Conservation (phyloP, 305 asterid genomes). For the Solanum hybrid region DNA sequence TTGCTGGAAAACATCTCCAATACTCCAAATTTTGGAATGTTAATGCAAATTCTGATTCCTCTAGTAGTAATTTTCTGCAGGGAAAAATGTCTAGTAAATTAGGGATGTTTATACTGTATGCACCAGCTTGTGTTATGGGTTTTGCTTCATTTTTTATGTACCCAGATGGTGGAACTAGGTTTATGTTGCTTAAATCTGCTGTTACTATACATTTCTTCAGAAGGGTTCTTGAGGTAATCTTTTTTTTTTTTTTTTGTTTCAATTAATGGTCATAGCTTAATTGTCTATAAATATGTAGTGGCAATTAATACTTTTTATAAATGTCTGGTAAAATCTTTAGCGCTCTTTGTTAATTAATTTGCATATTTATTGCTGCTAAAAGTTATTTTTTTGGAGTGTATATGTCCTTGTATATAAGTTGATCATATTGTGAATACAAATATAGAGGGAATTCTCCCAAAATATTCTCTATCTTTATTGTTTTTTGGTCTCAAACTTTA, state of each 20-base stretch:
- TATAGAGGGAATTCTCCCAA: not conserved
- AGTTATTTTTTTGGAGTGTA: fast-evolving
- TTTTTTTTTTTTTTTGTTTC: not conserved
- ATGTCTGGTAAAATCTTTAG: no score
- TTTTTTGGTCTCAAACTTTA: not conserved
- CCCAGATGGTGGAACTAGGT: conserved; percentile 39
- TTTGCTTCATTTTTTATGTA: conserved; percentile 35
- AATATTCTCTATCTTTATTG: not conserved
- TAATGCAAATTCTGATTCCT: conserved; percentile 5
- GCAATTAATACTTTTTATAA: no score
- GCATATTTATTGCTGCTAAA: no score
- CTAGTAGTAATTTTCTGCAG: not conserved
- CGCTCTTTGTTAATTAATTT: no score
- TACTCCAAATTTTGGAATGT: conserved; percentile 55
- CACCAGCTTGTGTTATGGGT: conserved; percentile 37
- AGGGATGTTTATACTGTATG: conserved; percentile 47
- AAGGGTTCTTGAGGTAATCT: conserved; percentile 54
- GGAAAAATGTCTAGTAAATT: conserved; percentile 22
- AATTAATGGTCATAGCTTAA: not conserved
- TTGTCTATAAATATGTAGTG: no score
- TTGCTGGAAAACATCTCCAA: conserved; percentile 43
- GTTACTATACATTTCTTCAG: conserved; percentile 49
- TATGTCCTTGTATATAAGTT: not conserved
- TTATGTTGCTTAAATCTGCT: conserved; percentile 40
- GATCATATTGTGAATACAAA: not conserved